Base-by-base conservation (phyloP, 495 filamentous ascomycete genomes). In the Chaetomium fimeti region DNA sequence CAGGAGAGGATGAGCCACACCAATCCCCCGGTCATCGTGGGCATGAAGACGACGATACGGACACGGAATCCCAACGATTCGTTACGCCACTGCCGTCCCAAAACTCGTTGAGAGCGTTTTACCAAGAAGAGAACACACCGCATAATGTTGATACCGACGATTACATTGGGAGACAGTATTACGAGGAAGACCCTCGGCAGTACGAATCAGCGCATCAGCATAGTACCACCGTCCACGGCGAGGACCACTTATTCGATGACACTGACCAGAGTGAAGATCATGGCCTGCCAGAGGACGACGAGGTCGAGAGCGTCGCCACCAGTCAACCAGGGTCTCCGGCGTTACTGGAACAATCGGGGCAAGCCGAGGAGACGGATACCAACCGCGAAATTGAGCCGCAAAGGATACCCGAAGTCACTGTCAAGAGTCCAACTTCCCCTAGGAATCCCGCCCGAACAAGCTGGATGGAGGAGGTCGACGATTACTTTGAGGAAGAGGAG, bases 181-280 rank as follows among this genome's bases (percentile, higher is more conserved):
- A 60, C 8, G 22, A 20, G 5, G 53, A 49, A 5, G 49, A 20
- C 13, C 9, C 61, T 5, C 36, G 32, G 4, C 43, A 53, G 12
- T 59, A 57, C 18, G 60, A 65, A 28, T 16, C 65, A 16, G 49
- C 56, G 45, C 56, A 70, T 28, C 67, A 66, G 25, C 61, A 70
- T 20, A 60, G 61, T 0, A 67, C 69, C 18, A 72, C 71, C 0
- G 71, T 72, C n/a, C 58, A 71, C 13, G 73, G 69, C 4, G 52
- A 69, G 6, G 68, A 69, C 25, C 59, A 64, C 12, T 56, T 69
- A 16, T 72, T 74, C 51, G 67, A 72, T 20, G 61, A 71, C 40
- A 69, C 71, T 13, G 65, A 66, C 20, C 49, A 61, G 15, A 67
- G 67, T 25, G 66, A 66, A 29, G 58, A 32, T 16, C 38, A 29